Base-by-base conservation (phyloP, 805 yeast genomes). In the Pichia deserticola region DNA sequence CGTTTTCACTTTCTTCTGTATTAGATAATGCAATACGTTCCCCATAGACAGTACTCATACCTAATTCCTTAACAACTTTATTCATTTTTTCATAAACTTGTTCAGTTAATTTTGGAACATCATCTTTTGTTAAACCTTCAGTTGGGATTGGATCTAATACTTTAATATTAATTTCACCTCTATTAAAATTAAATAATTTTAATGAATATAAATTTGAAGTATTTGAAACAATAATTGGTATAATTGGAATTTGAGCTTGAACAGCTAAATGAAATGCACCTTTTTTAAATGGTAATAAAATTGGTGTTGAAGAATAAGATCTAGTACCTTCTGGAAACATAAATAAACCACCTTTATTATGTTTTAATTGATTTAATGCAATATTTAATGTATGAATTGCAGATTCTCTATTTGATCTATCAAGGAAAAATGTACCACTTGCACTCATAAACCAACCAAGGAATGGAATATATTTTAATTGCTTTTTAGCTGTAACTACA, bases 251-350 rank as follows among this genome's bases (percentile, higher is more conserved):
- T 40, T 80, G 81, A 6, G 95, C 95, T 68, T 89, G 96, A 54
- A 86, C 85, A 7, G 99, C 99, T 62, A 93, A 76, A 68, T 93
- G 97, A 81, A 93, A 93, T 0, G 98, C 97, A 49, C 99, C 99
- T 65, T 93, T 93, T 68, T 93, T 93, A 71, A 93, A 89, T 1
- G 96, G 95, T 45, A 89, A 74, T 64, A 93, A 69, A 4, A 75
- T 80, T 45, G 95, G 83, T 36, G 74, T 75, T 28, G 78, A 68
- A 10, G 85, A 69, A 55, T 84, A 86, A 0, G 97, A 89, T 67
- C 99, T 79, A 2, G 99, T 93, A 30, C 99, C 99, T 68, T 93
- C 99, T 29, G 98, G 97, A 74, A 90, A 93, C 70, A 93, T 81
- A 76, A 84, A 93, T 28, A 93, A 75, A 13, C 85, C 87, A 58